Base-by-base conservation (phyloP, 2,329 filamentous ascomycete species). In the Botrytis pseudocinerea region DNA sequence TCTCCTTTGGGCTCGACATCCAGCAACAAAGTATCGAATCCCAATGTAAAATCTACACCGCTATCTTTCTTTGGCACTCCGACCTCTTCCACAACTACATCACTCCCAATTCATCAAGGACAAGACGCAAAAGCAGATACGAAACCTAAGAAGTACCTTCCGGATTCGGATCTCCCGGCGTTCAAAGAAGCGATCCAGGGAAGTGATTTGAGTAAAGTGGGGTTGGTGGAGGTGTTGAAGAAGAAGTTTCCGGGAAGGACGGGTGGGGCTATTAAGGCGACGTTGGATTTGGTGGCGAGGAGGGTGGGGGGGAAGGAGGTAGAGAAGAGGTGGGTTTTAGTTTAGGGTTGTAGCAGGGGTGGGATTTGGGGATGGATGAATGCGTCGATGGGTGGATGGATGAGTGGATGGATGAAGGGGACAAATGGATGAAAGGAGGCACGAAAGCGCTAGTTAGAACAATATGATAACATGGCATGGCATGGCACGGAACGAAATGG, bases 221-320 rank as follows among this genome's bases (percentile, higher is more conserved):
- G 92, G 12, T 83, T 96, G 77, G 85, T 93, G 14, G 93, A 95
- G 81, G 86, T 92, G 8, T 82, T 97, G 74, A 93, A 94, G 82
- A 91, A 92, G 79, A 86, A 89, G 77, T 94, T 95, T 76, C 89
- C 91, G 1, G 90, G 90, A 75, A 87, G 91, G 63, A 88, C 91
- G 1, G 93, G 91, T 78, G 88, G 89, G 32, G 88, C 90, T 38
- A 89, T 97, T 77, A 92, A 90, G 79, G 87, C 89, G 70, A 95
- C 92, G 0, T 83, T 96, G 32, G 89, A 89, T 74, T 82, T 83
- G 16, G 84, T 93, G 70, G 93, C 93, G 16, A 86, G 87, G 61
- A 86, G 91, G 59, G 85, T 89, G 71, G 90, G 86, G 74, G 86
- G 85, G 78, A 91, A 86, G 71, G 75, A 77, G 70, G 73, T 48